Evolutionary conservation across 2,329 filamentous ascomycete genomes (phyloP).

Genomic region (Eutypa lata): DNA sequence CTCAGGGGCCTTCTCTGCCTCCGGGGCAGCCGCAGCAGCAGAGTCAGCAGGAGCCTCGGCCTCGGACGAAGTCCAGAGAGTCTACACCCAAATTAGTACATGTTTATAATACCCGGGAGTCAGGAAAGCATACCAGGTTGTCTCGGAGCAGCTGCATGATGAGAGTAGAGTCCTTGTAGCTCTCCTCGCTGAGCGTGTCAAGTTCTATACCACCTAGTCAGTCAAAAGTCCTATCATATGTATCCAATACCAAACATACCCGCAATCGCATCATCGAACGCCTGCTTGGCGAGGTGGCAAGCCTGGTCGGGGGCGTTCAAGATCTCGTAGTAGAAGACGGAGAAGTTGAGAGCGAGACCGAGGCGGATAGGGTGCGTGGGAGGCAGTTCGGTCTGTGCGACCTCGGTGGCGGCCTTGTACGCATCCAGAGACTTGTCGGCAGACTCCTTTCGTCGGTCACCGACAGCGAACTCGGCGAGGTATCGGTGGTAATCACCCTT

Average conservation of each 20-base stretch:
- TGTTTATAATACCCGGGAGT: background rate
- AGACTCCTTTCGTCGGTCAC: constrained; percentile 91
- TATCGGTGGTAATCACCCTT: constrained; percentile 99
- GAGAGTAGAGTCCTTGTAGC: constrained; percentile 98
- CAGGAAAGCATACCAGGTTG: constrained; percentile 69
- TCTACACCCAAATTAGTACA: constrained; percentile 53
- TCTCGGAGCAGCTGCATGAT: constrained; percentile 99
- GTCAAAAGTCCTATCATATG: constrained; percentile 4
- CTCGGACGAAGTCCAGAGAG: constrained; percentile 98
- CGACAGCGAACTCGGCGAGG: constrained; percentile 92
- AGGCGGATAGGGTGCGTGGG: constrained; percentile 92
- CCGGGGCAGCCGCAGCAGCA: constrained; percentile 51
- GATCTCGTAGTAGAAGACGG: constrained; percentile 99
- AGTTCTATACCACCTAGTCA: constrained; percentile 61
- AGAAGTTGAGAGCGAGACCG: constrained; percentile 91
- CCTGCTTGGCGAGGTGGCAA: constrained; percentile 95
- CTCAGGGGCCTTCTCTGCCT: constrained; percentile 55
- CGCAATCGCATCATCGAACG: constrained; percentile 94
- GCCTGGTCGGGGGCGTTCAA: constrained; percentile 97
- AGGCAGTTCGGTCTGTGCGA: constrained; percentile 83
- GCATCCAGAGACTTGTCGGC: constrained; percentile 94
- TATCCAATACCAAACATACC: constrained; percentile 33
- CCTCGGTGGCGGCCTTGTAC: constrained; percentile 91
- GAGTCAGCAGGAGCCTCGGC: constrained; percentile 67
- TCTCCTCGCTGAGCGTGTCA: constrained; percentile 95